Evolutionary conservation across 768 basidiomycete species (phyloP).

Genomic region (Trametes cingulata): DNA sequence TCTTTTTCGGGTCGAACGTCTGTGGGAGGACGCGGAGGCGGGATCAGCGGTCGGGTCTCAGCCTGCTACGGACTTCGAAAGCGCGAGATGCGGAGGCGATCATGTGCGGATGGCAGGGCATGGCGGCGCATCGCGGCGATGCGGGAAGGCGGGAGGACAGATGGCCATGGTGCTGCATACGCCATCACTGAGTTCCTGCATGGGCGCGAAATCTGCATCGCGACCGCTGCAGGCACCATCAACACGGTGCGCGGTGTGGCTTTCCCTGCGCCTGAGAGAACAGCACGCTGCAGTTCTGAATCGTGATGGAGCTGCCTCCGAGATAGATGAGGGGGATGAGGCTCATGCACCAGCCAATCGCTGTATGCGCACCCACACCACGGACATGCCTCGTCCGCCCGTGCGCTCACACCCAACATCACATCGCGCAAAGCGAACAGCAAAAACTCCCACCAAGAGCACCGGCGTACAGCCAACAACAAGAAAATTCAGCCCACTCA

Average conservation of each 20-base stretch:
- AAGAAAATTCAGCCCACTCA: slow-evolving; percentile 29
- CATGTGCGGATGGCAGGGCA: neutral
- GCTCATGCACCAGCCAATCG: neutral
- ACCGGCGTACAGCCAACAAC: slow-evolving; percentile 43
- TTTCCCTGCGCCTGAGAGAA: neutral
- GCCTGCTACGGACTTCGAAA: neutral
- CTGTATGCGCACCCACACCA: neutral
- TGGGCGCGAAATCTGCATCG: neutral
- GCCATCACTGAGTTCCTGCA: neutral
- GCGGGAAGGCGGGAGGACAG: too few species aligned
- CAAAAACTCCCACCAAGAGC: neutral
- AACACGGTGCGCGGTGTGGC: too few species aligned
- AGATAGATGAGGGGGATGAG: neutral
- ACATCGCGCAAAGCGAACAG: neutral
- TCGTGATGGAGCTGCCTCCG: neutral
- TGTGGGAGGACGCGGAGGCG: slow-evolving; percentile 26
- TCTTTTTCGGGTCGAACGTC: slow-evolving; percentile 89
- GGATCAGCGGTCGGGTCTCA: neutral
- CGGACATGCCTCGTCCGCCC: too few species aligned
- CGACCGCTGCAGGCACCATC: slow-evolving; percentile 1
- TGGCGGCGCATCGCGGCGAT: neutral
- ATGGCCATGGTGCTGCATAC: neutral
- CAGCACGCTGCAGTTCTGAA: neutral
- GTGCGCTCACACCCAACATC: neutral
- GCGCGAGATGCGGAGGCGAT: neutral